Base-by-base conservation (phyloP, 495 filamentous ascomycete species). In the Penicillium cataractarum region DNA sequence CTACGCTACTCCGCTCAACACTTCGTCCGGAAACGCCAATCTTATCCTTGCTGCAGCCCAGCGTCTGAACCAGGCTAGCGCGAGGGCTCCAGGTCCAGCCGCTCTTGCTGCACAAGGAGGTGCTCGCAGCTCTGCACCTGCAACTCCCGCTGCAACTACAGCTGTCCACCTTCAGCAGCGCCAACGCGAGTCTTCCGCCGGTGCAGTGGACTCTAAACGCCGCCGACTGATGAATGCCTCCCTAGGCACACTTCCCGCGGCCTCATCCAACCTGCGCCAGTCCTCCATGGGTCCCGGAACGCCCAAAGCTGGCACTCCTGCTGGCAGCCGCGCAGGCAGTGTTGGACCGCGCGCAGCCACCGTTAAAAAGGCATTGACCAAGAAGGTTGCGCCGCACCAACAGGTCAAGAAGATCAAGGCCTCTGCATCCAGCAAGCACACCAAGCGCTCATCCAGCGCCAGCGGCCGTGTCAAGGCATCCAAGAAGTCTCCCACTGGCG, bases 281-380 rank as follows among this genome's bases (percentile, higher is more conserved):
- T 86, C 90, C 0, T 96, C 92, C 3, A 74, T 93, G 6, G 91
- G 92, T 3, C 93, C 91, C 0, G 90, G 90, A 8, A 97, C 92
- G 3, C 92, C 93, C n/a, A 95, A 95, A 75, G 83, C 84, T 3
- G 86, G 84, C 0, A 89, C 90, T 15, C 89, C 89, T 6, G 79
- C 78, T 10, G 68, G 78, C 12, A 84, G 81, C 51, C 83, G 91
- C 31, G 89, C 87, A 2, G 90, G 91, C 29, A 92, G 90, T 69
- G 89, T 83, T 2, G 90, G 90, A 2, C 90, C 91, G 1, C 82
- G 89, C 39, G 55, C 69, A 27, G 64, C 46, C 4, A 63, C 60
- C 39, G 81, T 80, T 62, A 80, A 84, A 59, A 85, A 88, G 61
- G 77, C 78, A 0, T 68, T 76, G 5, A 83, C 81, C 10, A 92